Conservation (phyloP, 208 protist genomes). For the Strigomonas culicis region DNA sequence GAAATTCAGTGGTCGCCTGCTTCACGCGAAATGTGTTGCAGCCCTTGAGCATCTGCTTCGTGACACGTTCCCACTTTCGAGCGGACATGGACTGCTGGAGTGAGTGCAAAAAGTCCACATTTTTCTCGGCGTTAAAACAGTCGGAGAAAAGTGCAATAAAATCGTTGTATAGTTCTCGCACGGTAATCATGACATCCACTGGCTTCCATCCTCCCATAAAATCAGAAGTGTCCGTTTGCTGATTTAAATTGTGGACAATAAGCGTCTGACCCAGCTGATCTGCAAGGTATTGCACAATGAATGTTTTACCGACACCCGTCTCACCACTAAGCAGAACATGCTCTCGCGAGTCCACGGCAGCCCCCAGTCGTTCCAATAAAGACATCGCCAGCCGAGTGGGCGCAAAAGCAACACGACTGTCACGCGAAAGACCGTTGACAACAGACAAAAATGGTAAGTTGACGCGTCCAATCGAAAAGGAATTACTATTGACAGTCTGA, state of each 20-base stretch:
- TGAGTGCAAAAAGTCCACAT: constrained; percentile 66
- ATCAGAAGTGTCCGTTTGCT: constrained; percentile 98
- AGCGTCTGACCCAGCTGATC: constrained; percentile 91
- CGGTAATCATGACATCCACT: constrained; percentile 88
- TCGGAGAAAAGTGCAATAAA: constrained; percentile 94
- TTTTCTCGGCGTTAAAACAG: constrained; percentile 91
- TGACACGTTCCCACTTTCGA: constrained; percentile 56
- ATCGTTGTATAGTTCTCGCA: constrained; percentile 59
- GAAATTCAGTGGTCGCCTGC: constrained; percentile 27
- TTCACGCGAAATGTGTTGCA: constrained; percentile 65
- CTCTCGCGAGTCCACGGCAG: constrained; percentile 90
- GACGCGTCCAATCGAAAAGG: constrained; percentile 62
- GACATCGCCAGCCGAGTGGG: constrained; percentile 92
- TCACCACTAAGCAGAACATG: constrained; percentile 98
- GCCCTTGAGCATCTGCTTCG: constrained; percentile 76
- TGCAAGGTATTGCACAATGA: constrained; percentile 91
- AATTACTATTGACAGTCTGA: constrained; percentile 35
- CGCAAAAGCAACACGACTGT: constrained; percentile 90
- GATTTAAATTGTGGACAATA: constrained; percentile 98
- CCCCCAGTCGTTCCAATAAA: constrained; percentile 94
- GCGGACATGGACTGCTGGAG: constrained; percentile 58
- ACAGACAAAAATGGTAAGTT: constrained; percentile 40
- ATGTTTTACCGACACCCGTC: constrained; percentile 97
- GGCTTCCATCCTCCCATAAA: constrained; percentile 99
- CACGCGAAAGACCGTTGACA: constrained; percentile 24